phyloP scores from a whole-genome alignment of 441 rosid species.

The Isatis lusitanica region DNA sequence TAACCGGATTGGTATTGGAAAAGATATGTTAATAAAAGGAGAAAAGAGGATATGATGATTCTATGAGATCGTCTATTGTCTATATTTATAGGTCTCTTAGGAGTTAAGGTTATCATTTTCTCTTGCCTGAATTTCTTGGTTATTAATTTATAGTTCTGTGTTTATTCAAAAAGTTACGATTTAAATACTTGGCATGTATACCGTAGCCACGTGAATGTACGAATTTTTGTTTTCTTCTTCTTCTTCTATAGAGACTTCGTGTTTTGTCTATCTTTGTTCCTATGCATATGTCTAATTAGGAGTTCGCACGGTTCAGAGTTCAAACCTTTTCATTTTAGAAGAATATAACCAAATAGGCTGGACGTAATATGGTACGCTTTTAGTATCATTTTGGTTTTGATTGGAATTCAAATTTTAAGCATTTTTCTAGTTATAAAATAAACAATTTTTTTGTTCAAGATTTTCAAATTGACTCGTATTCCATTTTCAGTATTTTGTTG shows the following conservation, averaged over 20 bases:
- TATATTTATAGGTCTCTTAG: conserved; percentile 19
- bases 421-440: too few species aligned
- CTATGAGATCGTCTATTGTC: not conserved
- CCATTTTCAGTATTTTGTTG: not conserved
- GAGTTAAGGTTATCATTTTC: not conserved
- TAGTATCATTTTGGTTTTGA: too few species aligned
- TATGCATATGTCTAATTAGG: too few species aligned
- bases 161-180: not conserved
- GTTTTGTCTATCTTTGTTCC: too few species aligned
- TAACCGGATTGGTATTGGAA: conserved; percentile 27
- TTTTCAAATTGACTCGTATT: not conserved
- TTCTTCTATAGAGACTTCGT: too few species aligned
- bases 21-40: not conserved
- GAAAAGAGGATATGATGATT: conserved; percentile 18
- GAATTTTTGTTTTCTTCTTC: not conserved
- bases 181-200: conserved; percentile 1
- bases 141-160: not conserved
- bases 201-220: conserved; percentile 15
- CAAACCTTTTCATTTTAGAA: too few species aligned
- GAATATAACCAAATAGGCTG: too few species aligned
- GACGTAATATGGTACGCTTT: too few species aligned
- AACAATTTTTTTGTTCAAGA: too few species aligned
- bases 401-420: too few species aligned
- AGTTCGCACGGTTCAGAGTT: too few species aligned
- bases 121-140: not conserved